Evolutionary conservation across 495 filamentous ascomycete species (phyloP), one percentile per base, ranked within the genome.

Genomic region (Chaetomium cochliodes): DNA sequence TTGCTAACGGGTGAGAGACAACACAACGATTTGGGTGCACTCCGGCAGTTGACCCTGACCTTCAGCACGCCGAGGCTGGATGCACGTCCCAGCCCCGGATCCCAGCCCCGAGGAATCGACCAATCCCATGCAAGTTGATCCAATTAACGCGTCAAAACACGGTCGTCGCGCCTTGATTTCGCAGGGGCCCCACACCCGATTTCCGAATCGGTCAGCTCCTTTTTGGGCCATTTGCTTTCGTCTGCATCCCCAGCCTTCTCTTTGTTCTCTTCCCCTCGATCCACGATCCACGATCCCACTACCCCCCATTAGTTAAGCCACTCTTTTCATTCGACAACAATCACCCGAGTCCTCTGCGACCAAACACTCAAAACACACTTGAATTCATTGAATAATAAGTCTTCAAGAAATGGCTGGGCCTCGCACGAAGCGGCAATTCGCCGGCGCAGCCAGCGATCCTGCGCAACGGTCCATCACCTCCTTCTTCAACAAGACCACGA

Each of bases 381-480:
- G 5, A 44, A 53, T 9, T 30, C 25, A 26, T 37, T 12, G 9
- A 5, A 37, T 12, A 5, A 8, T 6, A 18, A 47, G n/a, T n/a
- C 4, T 18, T 47, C n/a, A 20, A 50, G 6, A 42, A 65, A 82
- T 82, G 80, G 76, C 80, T 11, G 71, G 67, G 22, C 77, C 78
- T 9, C 72, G 80, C 62, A 76, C 74, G 39, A 83, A 83, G 72
- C 79, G 80, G 54, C 80, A 77, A 63, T 83, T 82, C 69, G 80
- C 78, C 58, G 80, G 80, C 65, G 80, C 80, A 51, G 75, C 80
- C 55, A 77, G 77, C 72, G 80, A 83, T 68, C 77, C 77, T 8
- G 66, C 79, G 13, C 80, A 83, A 56, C 76, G 79, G 28, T 77
- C 78, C 25, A 83, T 83, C 68, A 83, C 80, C 25, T 78, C 79